phyloP scores from a whole-genome alignment of 768 basidiomycete genomes.

The Lentinus brumalis region DNA sequence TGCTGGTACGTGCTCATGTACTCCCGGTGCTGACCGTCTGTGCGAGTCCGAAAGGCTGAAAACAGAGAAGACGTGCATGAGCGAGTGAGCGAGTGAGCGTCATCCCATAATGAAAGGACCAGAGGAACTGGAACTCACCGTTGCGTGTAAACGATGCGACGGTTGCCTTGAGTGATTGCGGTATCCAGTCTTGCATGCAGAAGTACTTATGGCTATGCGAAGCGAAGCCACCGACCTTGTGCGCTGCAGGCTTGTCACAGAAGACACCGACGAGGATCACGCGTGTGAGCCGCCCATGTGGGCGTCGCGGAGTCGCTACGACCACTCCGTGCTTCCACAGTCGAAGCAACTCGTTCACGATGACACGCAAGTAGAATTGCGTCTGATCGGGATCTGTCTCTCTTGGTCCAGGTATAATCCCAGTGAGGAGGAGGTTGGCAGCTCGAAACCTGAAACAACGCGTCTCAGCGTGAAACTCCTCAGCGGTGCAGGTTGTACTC shows the following conservation, averaged over 20 bases:
- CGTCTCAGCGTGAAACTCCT: conserved; percentile 5
- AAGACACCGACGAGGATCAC: conserved; percentile 36
- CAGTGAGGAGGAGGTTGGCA: background rate
- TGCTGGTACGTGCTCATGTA: background rate
- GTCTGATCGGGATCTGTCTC: conserved; percentile 13
- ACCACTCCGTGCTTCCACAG: conserved; percentile 7
- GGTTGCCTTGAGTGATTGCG: conserved; percentile 25
- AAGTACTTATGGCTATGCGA: conserved; percentile 35
- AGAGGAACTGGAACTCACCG: conserved; percentile 9
- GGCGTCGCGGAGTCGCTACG: background rate
- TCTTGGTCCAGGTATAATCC: conserved; percentile 18
- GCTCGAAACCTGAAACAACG: conserved; percentile 25
- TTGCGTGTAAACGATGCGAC: conserved; percentile 22
- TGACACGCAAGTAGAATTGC: background rate
- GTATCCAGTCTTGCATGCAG: conserved; percentile 39
- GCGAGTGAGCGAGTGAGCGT: no score
- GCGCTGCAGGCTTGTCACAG: conserved; percentile 42
- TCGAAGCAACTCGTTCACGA: conserved; percentile 5
- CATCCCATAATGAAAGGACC: background rate
- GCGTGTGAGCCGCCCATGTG: conserved; percentile 31
- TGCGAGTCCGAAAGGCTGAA: conserved; percentile 16
- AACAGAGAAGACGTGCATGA: background rate
- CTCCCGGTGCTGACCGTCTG: conserved; percentile 22
- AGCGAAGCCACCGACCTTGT: conserved; percentile 36
- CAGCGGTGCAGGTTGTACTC: conserved; percentile 25